phyloP scores from a whole-genome alignment of 169 alveolate species.

The Plasmodium falciparum region DNA sequence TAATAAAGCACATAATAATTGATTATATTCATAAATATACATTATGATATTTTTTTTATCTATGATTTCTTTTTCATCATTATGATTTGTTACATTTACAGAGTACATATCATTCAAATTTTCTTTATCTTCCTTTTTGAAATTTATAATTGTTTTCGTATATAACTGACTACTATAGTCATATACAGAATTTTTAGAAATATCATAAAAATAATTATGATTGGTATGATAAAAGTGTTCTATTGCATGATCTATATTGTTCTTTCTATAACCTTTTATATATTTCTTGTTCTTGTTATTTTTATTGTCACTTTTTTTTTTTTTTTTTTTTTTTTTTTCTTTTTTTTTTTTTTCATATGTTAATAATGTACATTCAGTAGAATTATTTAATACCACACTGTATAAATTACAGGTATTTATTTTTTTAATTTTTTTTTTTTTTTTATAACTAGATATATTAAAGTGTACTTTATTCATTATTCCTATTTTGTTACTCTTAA shows the following conservation, averaged over 20 bases:
- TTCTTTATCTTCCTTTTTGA: constrained; percentile 50
- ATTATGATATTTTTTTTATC: constrained; percentile 51
- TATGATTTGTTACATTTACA: constrained; percentile 22
- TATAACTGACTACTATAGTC: constrained; percentile 66
- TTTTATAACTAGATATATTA: no score
- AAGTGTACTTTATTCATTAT: no score
- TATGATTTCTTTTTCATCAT: constrained; percentile 19
- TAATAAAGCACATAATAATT: constrained; percentile 53
- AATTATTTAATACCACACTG: background rate
- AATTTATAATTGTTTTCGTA: constrained; percentile 55
- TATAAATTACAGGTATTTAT: no score
- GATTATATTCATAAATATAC: constrained; percentile 64
- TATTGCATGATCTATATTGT: constrained; percentile 43
- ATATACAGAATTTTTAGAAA: constrained; percentile 46
- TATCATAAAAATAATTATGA: constrained; percentile 63
- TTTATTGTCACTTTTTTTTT: background rate
- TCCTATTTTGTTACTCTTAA: no score
- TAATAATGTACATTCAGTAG: background rate
- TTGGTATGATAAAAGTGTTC: constrained; percentile 35
- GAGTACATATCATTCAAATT: constrained; percentile 30
- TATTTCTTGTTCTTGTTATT: background rate
- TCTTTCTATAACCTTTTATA: constrained; percentile 12
- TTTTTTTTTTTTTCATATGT: background rate
- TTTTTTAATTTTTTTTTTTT: no score
- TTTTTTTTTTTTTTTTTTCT: background rate